These are phyloP conservation scores for Pseudovirgaria hyperparasitica DNA, from an alignment of 2,329 filamentous ascomycete species.

Conservation along the genomic window DNA sequence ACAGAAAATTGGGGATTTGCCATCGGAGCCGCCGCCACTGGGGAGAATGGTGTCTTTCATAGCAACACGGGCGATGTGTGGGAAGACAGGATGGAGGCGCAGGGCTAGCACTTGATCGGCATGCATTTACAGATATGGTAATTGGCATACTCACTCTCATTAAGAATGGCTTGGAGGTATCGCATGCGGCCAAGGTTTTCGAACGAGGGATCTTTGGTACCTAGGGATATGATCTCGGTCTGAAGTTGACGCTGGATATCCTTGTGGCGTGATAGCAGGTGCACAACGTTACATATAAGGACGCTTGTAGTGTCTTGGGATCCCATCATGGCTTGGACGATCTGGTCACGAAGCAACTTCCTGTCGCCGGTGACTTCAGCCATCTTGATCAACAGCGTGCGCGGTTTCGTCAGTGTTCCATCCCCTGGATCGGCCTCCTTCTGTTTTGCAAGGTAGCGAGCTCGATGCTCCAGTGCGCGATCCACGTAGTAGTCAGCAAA, in stretches of 20 bases:
- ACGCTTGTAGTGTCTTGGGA: conserved; percentile 4
- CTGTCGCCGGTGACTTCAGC: conserved; percentile 5
- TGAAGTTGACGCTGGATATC: too few species aligned
- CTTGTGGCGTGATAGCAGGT: too few species aligned
- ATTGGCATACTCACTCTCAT: conserved; percentile 3
- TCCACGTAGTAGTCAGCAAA: conserved; percentile 6
- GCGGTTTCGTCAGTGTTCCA: too few species aligned
- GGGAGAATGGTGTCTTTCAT: conserved; percentile 15
- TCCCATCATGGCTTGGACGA: conserved; percentile 6
- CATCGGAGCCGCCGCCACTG: conserved; percentile 16
- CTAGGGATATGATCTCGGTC: too few species aligned
- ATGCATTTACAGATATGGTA: too few species aligned
- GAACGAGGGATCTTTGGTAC: too few species aligned
- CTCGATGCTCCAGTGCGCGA: conserved; percentile 5
- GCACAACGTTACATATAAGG: conserved; percentile 2
- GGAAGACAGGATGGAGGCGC: conserved; percentile 3
- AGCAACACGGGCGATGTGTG: conserved; percentile 2
- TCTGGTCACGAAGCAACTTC: conserved; percentile 3
- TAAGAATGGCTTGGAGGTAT: conserved; percentile 2
- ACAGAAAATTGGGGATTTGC: conserved; percentile 13
- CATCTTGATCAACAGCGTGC: conserved; percentile 6
- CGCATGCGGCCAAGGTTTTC: too few species aligned
- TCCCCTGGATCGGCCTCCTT: background rate
- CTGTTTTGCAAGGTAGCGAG: conserved; percentile 3
- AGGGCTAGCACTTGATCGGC: too few species aligned